phyloP scores from a whole-genome alignment of 2,329 filamentous ascomycete genomes.

The Ciborinia camelliae region DNA sequence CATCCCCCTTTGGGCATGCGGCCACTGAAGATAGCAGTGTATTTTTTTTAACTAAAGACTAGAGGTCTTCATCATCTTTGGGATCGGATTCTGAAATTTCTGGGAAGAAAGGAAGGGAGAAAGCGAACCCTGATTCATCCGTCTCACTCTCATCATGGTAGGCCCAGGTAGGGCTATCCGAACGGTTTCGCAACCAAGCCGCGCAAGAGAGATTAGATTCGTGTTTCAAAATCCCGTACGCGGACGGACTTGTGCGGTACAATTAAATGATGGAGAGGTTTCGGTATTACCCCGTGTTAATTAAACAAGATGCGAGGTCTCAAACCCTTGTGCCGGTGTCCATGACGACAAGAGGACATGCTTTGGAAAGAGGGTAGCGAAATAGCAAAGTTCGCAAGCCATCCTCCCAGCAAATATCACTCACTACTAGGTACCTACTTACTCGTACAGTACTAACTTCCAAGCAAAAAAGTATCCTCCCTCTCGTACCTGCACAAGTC shows the following conservation, averaged over 20 bases:
- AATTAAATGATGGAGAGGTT: not conserved
- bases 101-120: not conserved
- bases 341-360: constrained; percentile 1
- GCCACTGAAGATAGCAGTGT: no score
- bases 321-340: not conserved
- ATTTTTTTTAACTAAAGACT: no score
- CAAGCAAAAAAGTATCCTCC: not conserved
- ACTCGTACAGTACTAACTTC: constrained; percentile 8
- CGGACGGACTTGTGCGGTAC: constrained; percentile 1
- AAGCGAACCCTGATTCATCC: not conserved
- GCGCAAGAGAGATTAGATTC: constrained; percentile 10
- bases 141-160: no score
- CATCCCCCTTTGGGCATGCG: no score
- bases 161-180: not conserved
- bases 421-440: no score
- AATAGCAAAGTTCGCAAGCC: not conserved
- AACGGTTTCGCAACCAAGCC: constrained; percentile 7
- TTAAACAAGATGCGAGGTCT: constrained; percentile 6
- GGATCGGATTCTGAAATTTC: not conserved
- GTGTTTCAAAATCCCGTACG: constrained; percentile 1
- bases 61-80: no score
- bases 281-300: constrained; percentile 10
- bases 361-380: not conserved
- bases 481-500: constrained; percentile 5
- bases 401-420: not conserved